Evolutionary conservation across 257 asterid genomes (phyloP).

Genomic region (Petrea volubilis): DNA sequence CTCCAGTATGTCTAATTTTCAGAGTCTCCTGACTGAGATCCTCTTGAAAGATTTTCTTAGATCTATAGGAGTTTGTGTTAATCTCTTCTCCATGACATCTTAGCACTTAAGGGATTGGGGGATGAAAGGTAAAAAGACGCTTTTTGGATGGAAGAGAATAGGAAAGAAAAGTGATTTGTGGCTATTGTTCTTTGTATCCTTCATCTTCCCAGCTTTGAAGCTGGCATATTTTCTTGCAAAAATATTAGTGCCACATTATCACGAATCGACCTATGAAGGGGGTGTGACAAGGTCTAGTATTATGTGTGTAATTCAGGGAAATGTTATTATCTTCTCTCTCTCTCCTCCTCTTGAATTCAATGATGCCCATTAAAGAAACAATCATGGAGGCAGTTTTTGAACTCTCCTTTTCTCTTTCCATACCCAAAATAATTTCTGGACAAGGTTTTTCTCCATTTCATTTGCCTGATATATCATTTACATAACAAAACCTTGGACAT

Average conservation of each 20-base stretch:
- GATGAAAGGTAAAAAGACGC: not conserved
- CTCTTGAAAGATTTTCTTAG: not conserved
- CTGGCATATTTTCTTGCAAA: not conserved
- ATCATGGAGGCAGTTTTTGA: not conserved
- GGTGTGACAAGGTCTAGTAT: not conserved
- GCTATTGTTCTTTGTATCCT: not conserved
- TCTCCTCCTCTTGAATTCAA: not conserved
- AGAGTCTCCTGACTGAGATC: not conserved
- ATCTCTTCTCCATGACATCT: not conserved
- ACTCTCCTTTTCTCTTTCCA: conserved; percentile 9
- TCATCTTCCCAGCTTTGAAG: not conserved
- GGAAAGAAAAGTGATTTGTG: not conserved
- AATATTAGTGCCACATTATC: not conserved
- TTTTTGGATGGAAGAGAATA: not conserved
- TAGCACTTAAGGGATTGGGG: not conserved
- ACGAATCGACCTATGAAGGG: not conserved
- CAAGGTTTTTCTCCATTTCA: too few species aligned
- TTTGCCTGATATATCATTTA: not conserved
- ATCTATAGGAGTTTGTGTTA: not conserved
- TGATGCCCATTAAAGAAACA: not conserved
- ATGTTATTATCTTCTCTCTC: not conserved
- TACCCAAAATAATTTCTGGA: too few species aligned
- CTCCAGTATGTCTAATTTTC: not conserved
- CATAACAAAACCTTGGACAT: not conserved
- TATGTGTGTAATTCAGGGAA: not conserved